Conservation (phyloP, 129 eudicot species). For the Flaveria bidentis region DNA sequence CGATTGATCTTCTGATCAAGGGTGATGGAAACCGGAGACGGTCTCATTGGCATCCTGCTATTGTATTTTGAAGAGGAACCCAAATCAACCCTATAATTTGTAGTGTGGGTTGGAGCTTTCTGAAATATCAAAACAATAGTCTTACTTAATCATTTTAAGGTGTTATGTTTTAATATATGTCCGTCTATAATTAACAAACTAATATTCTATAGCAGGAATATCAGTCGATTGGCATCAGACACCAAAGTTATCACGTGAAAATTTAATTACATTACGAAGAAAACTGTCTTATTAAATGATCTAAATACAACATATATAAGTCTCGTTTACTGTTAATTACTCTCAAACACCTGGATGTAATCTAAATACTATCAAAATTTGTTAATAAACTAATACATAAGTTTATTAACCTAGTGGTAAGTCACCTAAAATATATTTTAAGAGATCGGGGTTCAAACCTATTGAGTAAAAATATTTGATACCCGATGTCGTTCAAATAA, state of each 20-base stretch:
- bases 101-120: conserved; percentile 51
- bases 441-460: too few relatives aligned
- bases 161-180: neutral
- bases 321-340: too few relatives aligned
- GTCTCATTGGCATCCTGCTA: conserved; percentile 47
- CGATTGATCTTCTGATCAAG: conserved; percentile 64
- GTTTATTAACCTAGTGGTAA: neutral
- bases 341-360: neutral
- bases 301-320: too few relatives aligned
- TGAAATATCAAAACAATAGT: conserved; percentile 8
- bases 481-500: neutral
- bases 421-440: too few relatives aligned
- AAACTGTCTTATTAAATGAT: neutral
- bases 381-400: neutral
- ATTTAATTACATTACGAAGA: neutral
- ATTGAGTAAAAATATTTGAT: too few relatives aligned
- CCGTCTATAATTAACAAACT: neutral
- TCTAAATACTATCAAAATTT: neutral
- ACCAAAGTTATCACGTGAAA: neutral
- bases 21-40: conserved; percentile 36
- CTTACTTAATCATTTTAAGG: neutral
- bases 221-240: too few relatives aligned
- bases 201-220: neutral
- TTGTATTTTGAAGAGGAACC: conserved; percentile 63
- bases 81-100: conserved; percentile 64